Percentiles rank a stretch among this genome's conserved stretches.
phyloP scores from a whole-genome alignment of 139 green algal species.

The Chlamydomonas eustigma region DNA sequence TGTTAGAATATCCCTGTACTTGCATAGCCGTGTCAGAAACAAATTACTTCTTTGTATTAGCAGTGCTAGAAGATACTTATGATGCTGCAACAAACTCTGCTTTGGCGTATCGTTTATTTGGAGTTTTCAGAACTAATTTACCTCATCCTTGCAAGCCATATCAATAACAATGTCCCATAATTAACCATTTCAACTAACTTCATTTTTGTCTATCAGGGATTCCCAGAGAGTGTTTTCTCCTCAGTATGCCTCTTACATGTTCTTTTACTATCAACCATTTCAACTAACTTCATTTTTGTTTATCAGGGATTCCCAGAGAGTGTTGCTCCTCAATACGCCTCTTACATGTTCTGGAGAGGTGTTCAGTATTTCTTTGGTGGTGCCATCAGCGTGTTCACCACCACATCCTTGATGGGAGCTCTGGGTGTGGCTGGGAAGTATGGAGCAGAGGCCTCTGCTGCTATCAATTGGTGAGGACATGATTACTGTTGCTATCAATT shows the following conservation, averaged over 20 bases:
- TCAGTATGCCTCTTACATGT: too few species aligned
- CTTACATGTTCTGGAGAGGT: constrained; percentile 80
- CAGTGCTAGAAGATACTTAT: background rate
- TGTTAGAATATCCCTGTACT: background rate
- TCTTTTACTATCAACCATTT: background rate
- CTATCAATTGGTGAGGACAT: constrained; percentile 81
- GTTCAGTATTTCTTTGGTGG: constrained; percentile 89
- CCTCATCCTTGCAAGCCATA: background rate
- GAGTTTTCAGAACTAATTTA: background rate
- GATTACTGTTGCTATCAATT: background rate
- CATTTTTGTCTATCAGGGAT: background rate
- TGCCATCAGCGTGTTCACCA: constrained; percentile 69
- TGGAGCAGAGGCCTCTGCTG: constrained; percentile 56
- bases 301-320: constrained; percentile 73
- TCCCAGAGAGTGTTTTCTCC: too few species aligned
- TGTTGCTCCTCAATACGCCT: constrained; percentile 70
- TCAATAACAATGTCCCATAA: background rate
- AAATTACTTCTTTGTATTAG: background rate
- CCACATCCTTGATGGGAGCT: constrained; percentile 65
- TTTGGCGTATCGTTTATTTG: background rate
- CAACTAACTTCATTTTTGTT: constrained; percentile 27
- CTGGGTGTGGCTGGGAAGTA: constrained; percentile 55
- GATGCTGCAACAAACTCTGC: background rate
- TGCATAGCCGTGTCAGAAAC: background rate
- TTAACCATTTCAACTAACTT: background rate